Evolutionary conservation across 2,329 filamentous ascomycete genomes (phyloP).

Genomic region (Cadophora sp.): DNA sequence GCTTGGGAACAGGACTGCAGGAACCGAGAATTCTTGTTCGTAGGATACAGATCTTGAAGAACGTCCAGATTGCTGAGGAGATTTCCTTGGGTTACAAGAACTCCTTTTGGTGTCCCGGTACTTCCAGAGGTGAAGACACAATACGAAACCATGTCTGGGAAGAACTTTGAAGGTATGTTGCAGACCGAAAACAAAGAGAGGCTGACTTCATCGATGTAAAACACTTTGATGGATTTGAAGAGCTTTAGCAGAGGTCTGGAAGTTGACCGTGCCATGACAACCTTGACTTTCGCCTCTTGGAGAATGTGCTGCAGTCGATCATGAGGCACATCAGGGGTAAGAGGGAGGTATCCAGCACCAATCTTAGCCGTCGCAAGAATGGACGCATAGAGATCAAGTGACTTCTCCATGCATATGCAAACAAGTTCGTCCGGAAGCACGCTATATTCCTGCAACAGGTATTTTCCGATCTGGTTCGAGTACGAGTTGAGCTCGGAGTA

Average conservation of each 20-base stretch:
- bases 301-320: conserved; percentile 69
- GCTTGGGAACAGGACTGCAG: conserved; percentile 85
- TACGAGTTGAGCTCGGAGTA: conserved; percentile 69
- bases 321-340: conserved; percentile 73
- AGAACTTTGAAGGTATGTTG: conserved; percentile 32
- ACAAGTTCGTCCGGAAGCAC: conserved; percentile 63
- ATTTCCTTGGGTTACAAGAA: conserved; percentile 78
- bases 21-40: conserved; percentile 56
- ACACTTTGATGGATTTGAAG: conserved; percentile 31
- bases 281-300: conserved; percentile 59
- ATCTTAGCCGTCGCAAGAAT: conserved; percentile 78
- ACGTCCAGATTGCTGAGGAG: conserved; percentile 77
- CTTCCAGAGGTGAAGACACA: conserved; percentile 86
- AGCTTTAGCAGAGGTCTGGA: conserved; percentile 37
- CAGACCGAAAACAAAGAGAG: conserved; percentile 26
- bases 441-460: conserved; percentile 55
- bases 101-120: conserved; percentile 78
- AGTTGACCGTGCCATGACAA: conserved; percentile 52
- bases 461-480: conserved; percentile 69
- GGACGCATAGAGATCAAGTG: conserved; percentile 71
- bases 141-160: conserved; percentile 62
- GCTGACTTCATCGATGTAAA: conserved; percentile 44
- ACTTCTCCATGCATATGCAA: conserved; percentile 82
- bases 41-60: conserved; percentile 71
- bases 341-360: conserved; percentile 80